Percentiles rank a stretch among this genome's conserved stretches.
Conservation (phyloP, 306 rosid species). For the Crotalaria pallida region DNA sequence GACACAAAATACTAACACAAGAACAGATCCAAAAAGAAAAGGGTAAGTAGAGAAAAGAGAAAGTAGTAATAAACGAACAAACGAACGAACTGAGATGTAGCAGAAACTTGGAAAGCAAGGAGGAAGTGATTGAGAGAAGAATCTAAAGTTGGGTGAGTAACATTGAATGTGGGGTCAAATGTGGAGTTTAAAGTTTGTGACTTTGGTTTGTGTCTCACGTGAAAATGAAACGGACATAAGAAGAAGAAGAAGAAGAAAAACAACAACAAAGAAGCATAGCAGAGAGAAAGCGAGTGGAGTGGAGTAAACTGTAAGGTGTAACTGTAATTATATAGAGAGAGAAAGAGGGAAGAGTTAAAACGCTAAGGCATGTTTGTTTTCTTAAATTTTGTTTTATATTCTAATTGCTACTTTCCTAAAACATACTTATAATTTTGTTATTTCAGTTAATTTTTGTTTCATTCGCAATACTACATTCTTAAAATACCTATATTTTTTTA, state of each 20-base stretch:
- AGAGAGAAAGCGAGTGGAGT: not conserved
- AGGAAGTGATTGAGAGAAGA: not conserved
- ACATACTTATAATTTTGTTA: too few species aligned
- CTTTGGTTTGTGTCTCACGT: not conserved
- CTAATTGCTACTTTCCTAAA: too few species aligned
- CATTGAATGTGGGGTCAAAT: conserved; percentile 7
- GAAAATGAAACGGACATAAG: conserved; percentile 10
- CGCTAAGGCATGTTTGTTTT: too few species aligned
- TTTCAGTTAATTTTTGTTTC: too few species aligned
- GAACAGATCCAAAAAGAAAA: not conserved
- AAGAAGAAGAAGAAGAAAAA: too few species aligned
- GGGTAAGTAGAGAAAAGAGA: not conserved
- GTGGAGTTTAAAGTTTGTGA: not conserved
- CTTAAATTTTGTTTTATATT: too few species aligned
- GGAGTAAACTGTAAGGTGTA: not conserved
- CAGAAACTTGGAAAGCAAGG: not conserved
- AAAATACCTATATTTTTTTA: too few species aligned
- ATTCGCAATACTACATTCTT: too few species aligned
- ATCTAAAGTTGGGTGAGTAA: not conserved
- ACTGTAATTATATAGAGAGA: not conserved
- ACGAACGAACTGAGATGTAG: too few species aligned
- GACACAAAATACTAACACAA: not conserved
- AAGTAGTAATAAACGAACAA: not conserved
- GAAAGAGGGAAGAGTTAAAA: not conserved
- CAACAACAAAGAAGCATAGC: too few species aligned